Conservation (phyloP, 164 flowering plant genomes). For the Akebia trifoliata region DNA sequence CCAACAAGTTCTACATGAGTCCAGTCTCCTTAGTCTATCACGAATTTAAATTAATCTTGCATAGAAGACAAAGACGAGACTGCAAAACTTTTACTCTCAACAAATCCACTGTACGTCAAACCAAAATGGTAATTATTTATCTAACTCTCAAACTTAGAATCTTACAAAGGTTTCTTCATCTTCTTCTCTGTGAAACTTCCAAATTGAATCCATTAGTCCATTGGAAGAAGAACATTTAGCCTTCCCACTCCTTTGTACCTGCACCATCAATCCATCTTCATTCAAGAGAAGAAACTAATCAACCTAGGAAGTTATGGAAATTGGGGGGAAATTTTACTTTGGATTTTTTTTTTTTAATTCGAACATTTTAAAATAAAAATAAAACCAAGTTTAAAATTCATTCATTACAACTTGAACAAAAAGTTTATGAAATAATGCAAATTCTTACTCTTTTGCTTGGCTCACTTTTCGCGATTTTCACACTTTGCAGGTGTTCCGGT, state of each 20-base stretch:
- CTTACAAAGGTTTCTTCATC: slow-evolving; percentile 15
- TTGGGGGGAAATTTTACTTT: neutral
- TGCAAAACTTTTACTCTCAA: no score
- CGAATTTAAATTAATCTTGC: no score
- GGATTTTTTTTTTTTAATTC: no score
- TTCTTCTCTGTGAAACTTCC: slow-evolving; percentile 39
- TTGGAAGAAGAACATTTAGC: slow-evolving; percentile 16
- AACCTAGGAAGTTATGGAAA: neutral
- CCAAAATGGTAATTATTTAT: no score
- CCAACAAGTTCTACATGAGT: no score
- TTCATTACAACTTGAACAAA: neutral
- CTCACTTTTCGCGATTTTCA: slow-evolving; percentile 22
- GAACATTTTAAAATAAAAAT: neutral
- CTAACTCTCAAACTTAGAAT: no score
- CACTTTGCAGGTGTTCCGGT: slow-evolving; percentile 27
- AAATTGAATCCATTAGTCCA: slow-evolving; percentile 31
- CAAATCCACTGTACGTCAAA: no score
- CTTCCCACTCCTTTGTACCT: slow-evolving; percentile 26
- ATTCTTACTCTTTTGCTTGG: slow-evolving; percentile 29
- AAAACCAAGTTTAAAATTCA: neutral
- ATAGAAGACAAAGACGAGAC: no score
- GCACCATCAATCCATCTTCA: neutral
- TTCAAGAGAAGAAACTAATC: neutral
- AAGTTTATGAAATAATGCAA: no score
- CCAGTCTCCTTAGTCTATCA: no score